These are phyloP conservation scores for Mycena filopes DNA, from an alignment of 768 basidiomycete genomes.

Conservation along the genomic window DNA sequence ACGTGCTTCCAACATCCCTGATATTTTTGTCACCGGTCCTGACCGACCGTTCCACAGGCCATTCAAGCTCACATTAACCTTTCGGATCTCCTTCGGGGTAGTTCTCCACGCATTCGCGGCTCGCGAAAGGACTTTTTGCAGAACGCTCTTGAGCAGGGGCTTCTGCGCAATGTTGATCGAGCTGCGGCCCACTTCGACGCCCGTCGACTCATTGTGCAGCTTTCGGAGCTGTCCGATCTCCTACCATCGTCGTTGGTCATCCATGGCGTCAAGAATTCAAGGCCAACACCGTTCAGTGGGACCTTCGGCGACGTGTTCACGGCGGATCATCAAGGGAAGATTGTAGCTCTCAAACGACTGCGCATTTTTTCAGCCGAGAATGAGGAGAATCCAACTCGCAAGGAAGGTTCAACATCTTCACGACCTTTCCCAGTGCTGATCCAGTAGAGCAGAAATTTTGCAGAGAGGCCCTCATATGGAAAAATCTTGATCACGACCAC, in stretches of 20 bases:
- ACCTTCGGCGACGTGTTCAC: conserved; percentile 9
- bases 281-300: conserved; percentile 2
- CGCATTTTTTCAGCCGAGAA: conserved; percentile 9
- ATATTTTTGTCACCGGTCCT: neutral
- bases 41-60: conserved; percentile 1
- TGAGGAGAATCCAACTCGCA: neutral
- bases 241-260: conserved; percentile 18
- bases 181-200: conserved; percentile 4
- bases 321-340: neutral
- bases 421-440: too few relatives aligned
- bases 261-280: neutral
- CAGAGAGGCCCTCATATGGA: conserved; percentile 37
- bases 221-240: conserved; percentile 8
- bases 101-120: conserved; percentile 17
- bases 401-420: neutral
- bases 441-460: conserved; percentile 28
- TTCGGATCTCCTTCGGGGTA: conserved; percentile 3
- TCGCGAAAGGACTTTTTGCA: conserved; percentile 3
- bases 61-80: conserved; percentile 10
- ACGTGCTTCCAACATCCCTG: neutral
- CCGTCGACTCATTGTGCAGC: conserved; percentile 11
- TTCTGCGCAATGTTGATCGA: conserved; percentile 20
- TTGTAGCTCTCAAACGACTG: conserved; percentile 22
- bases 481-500: conserved; percentile 32
- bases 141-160: neutral